Conservation (phyloP, 1,284 basidiomycete genomes). For the Xanthoconium separans region DNA sequence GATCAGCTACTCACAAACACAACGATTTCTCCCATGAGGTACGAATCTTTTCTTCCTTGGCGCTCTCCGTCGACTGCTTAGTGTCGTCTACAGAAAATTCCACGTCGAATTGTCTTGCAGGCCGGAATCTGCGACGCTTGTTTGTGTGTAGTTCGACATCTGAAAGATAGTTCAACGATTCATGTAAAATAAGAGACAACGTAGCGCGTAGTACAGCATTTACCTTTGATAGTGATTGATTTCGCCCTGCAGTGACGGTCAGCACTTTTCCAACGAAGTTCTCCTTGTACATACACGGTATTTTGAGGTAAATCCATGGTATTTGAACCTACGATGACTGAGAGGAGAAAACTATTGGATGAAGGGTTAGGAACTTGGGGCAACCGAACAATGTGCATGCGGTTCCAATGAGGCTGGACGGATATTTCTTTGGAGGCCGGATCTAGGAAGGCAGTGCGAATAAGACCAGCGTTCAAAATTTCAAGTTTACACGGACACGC, state of each 20-base stretch:
- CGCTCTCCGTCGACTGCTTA: not conserved
- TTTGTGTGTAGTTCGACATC: conserved; percentile 1
- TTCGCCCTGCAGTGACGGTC: not conserved
- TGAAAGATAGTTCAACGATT: not conserved
- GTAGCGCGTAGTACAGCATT: not conserved
- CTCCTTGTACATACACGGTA: not conserved
- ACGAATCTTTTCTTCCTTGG: not conserved
- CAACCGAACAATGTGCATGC: too few relatives aligned
- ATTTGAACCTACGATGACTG: not conserved
- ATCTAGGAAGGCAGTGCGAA: too few relatives aligned
- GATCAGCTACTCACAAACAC: conserved; percentile 5
- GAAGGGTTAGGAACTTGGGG: too few relatives aligned
- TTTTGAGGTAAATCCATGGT: not conserved
- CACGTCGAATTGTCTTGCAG: not conserved
- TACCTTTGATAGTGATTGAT: not conserved
- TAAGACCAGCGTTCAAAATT: not conserved
- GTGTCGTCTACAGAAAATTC: not conserved
- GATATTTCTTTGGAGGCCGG: too few relatives aligned
- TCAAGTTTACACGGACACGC: not conserved
- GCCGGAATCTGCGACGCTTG: not conserved
- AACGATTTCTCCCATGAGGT: not conserved
- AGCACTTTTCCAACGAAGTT: not conserved
- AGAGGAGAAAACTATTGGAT: not conserved
- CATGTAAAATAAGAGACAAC: not conserved
- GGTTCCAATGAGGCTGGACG: too few relatives aligned